Conservation (phyloP, 371 early-diverging fungal species). For the Thermomucor indicae-seudaticae region DNA sequence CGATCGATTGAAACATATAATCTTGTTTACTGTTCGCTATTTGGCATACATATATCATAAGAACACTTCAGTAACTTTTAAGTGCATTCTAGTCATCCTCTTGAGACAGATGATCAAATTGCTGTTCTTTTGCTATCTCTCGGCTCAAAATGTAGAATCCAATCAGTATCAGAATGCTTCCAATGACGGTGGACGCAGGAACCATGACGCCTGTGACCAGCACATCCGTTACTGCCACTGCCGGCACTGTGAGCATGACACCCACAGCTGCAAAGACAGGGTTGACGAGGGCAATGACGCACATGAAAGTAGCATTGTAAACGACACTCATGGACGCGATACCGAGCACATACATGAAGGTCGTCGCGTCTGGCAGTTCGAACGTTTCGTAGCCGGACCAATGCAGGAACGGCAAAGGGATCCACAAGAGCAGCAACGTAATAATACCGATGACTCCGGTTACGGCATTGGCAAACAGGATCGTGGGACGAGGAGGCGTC, state of each 20-base stretch:
- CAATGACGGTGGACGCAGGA: conserved; percentile 44
- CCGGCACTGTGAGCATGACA: conserved; percentile 78
- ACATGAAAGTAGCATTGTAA: conserved; percentile 78
- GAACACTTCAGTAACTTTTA: too few relatives aligned
- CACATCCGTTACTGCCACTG: conserved; percentile 65
- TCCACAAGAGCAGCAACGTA: conserved; percentile 62
- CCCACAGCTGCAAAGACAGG: conserved; percentile 84
- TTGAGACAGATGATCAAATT: too few relatives aligned
- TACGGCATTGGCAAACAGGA: conserved; percentile 68
- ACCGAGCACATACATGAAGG: conserved; percentile 50
- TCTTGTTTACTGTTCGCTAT: too few relatives aligned
- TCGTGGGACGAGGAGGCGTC: conserved; percentile 54
- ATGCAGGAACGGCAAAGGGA: conserved; percentile 73
- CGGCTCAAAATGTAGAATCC: conserved; percentile 51
- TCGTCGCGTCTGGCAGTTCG: conserved; percentile 51
- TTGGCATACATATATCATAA: too few relatives aligned
- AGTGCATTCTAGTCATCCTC: too few relatives aligned
- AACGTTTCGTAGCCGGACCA: conserved; percentile 60
- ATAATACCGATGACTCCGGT: conserved; percentile 63
- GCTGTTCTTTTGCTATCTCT: conserved; percentile 12
- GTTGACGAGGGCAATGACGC: conserved; percentile 69
- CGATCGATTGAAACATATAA: too few relatives aligned
- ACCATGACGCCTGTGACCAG: conserved; percentile 47
- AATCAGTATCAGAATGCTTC: conserved; percentile 48
- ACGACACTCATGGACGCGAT: conserved; percentile 70